Conservation (phyloP, 768 basidiomycete species). For the Amanita rimosa region DNA sequence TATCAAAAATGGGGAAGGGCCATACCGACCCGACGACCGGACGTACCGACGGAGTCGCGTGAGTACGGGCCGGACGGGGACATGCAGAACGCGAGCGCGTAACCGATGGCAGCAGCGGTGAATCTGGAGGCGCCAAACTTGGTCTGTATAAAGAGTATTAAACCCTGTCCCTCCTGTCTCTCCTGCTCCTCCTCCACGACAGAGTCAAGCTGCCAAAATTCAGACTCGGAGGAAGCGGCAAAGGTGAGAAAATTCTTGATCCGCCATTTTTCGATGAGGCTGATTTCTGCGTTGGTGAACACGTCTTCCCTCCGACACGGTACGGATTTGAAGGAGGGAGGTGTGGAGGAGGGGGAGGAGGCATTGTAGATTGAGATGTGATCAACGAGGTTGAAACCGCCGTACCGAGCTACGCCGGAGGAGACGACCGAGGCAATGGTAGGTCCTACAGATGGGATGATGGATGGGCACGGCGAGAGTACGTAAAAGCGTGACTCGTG, state of each 20-base stretch:
- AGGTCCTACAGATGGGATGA: constrained; percentile 72
- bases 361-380: constrained; percentile 52
- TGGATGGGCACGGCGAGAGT: constrained; percentile 71
- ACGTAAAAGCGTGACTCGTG: constrained; percentile 62
- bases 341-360: constrained; percentile 14
- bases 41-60: constrained; percentile 65
- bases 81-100: constrained; percentile 66
- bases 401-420: constrained; percentile 83
- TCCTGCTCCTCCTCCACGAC: too few species aligned
- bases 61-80: constrained; percentile 36
- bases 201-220: too few species aligned
- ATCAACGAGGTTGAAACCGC: constrained; percentile 80
- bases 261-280: constrained; percentile 75
- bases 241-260: constrained; percentile 90
- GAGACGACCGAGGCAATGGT: constrained; percentile 69
- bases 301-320: constrained; percentile 90
- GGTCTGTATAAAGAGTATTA: constrained; percentile 35
- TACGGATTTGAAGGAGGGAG: constrained; percentile 45
- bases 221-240: constrained; percentile 58
- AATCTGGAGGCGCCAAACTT: constrained; percentile 51
- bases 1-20: constrained; percentile 73
- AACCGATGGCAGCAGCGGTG: constrained; percentile 53
- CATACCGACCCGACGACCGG: constrained; percentile 76
- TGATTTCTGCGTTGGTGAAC: constrained; percentile 74
- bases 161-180: constrained; percentile 30